Evolutionary conservation across 2,329 filamentous ascomycete genomes (phyloP).

Genomic region (Cercospora sesami): DNA sequence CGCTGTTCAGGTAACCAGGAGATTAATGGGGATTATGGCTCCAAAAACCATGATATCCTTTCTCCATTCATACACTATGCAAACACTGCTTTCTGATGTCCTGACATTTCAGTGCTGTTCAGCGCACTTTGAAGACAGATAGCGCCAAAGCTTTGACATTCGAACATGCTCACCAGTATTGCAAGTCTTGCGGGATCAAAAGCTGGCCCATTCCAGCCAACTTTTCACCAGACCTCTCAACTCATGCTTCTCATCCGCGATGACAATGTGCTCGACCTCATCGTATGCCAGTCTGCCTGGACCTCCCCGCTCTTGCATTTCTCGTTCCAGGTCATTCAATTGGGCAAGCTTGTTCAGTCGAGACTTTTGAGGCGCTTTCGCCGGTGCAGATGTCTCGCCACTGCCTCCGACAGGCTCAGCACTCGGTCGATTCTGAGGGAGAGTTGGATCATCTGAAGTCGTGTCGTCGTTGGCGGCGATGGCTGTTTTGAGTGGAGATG

Average conservation of each 20-base stretch:
- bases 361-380: slow-evolving; percentile 14
- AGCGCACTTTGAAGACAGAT: neutral
- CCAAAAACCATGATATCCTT: neutral
- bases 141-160: neutral
- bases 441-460: slow-evolving; percentile 16
- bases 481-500: slow-evolving; percentile 15
- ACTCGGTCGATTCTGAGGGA: slow-evolving; percentile 30
- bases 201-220: slow-evolving; percentile 79
- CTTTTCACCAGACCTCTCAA: slow-evolving; percentile 77
- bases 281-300: slow-evolving; percentile 73
- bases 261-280: slow-evolving; percentile 76
- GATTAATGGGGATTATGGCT: no score
- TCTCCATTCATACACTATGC: neutral
- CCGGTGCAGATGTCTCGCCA: neutral
- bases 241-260: slow-evolving; percentile 60
- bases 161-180: neutral
- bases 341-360: slow-evolving; percentile 48
- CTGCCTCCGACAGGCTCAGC: neutral
- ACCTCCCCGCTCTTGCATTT: slow-evolving; percentile 71
- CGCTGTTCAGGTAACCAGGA: no score
- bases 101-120: neutral
- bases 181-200: slow-evolving; percentile 43
- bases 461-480: slow-evolving; percentile 16
- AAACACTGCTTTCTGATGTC: neutral
- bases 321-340: slow-evolving; percentile 65